These are phyloP conservation scores for Lepiota venenata DNA, from an alignment of 768 basidiomycete species.

Conservation along the genomic window DNA sequence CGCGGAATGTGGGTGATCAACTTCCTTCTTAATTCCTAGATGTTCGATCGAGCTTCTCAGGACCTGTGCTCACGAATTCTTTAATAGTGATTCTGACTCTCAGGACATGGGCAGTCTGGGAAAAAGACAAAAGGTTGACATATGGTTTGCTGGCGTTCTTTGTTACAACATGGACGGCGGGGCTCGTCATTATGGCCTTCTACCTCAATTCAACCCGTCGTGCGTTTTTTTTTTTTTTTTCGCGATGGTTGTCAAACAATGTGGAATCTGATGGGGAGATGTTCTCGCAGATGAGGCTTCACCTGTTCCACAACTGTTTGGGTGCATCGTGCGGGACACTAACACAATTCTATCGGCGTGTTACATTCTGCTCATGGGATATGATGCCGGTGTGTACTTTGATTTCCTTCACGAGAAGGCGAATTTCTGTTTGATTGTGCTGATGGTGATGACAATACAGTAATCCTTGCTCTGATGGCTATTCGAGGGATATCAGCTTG, in stretches of 20 bases:
- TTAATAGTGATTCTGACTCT: slow-evolving; percentile 9
- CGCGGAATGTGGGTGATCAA: slow-evolving; percentile 9
- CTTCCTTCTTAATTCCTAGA: background rate
- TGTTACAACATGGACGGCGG: background rate
- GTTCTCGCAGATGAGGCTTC: background rate
- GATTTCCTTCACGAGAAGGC: background rate
- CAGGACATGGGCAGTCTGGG: slow-evolving; percentile 12
- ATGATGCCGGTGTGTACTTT: slow-evolving; percentile 7
- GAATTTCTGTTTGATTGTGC: background rate
- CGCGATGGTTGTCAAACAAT: background rate
- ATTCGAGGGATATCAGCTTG: slow-evolving; percentile 10
- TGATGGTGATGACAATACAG: background rate
- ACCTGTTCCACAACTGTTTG: slow-evolving; percentile 8
- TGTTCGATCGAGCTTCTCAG: background rate
- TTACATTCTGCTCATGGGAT: slow-evolving; percentile 7
- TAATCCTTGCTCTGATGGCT: slow-evolving; percentile 5
- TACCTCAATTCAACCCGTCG: background rate
- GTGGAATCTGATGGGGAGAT: too few species aligned
- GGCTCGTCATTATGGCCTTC: slow-evolving; percentile 3
- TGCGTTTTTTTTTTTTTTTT: background rate
- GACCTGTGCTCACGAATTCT: background rate
- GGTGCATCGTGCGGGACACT: slow-evolving; percentile 2
- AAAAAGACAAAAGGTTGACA: slow-evolving; percentile 2
- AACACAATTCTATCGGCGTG: background rate
- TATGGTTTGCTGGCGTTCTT: slow-evolving; percentile 4